Base-by-base conservation (phyloP, 768 basidiomycete genomes). In the Mycena rebaudengoi region DNA sequence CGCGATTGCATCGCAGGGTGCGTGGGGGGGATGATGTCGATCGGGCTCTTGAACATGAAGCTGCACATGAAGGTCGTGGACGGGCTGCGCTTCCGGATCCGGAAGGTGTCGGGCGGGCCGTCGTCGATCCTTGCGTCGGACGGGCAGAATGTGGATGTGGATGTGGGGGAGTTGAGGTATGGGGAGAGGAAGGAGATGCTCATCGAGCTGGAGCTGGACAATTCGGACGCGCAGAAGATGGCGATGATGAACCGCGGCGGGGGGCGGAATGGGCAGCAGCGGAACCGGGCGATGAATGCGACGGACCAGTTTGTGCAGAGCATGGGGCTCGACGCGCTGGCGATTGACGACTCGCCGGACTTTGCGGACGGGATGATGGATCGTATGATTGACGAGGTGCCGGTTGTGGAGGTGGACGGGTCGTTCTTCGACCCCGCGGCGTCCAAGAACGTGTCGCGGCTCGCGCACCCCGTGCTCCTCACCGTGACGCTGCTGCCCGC, bases 121-220 rank as follows among this genome's bases (percentile, higher is more conserved):
- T 85, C 88, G 18, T 90, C 92, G 10, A 92, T 99, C 74, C 85
- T 99, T 32, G 87, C 92, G 3, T 88, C 89, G n/a, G 94, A 96
- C 67, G 98, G 98, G 5, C 90, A 93, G 73, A 91, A 98, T 72
- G 95, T 97, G 45, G 96, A 99, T 74, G 89, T 99, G 60, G 96
- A 98, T 72, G 85, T 99, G 21, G 92, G 95, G 39, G 97, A 99
- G 79, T 80, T 99, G 70, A 84, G 96, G 57, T 96, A 94, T 72
- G 98, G 98, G n/a, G 96, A 99, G 82, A 86, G 88, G 72, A 94
- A 97, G 78, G 98, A 99, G 85, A 95, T 99, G 88, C 84, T 99
- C 21, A 88, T 99, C 64, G 97, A 99, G 79, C 84, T 97, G 52
- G 98, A 99, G 78, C 85, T 98, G 63, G 92, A 95, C 73, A 93